Evolutionary conservation across 2,329 filamentous ascomycete genomes (phyloP).

Genomic region (Pyrenophora teres): DNA sequence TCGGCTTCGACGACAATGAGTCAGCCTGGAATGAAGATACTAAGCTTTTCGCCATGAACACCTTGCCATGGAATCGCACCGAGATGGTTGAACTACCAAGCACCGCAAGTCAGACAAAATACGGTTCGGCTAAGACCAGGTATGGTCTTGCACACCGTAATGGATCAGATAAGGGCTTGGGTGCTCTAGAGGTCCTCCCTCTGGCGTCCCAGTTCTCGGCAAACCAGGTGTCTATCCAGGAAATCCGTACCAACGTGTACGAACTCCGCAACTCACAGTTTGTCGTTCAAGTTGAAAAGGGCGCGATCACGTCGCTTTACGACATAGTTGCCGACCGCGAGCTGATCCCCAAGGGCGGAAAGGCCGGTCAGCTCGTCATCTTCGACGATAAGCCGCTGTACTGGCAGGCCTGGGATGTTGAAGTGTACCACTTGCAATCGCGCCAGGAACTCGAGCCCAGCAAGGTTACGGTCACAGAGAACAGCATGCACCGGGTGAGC

Average conservation of each 20-base stretch:
- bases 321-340: slow-evolving; percentile 77
- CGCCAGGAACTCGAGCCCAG: slow-evolving; percentile 73
- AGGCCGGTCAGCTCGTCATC: slow-evolving; percentile 89
- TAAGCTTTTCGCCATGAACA: slow-evolving; percentile 74
- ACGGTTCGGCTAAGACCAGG: slow-evolving; percentile 27
- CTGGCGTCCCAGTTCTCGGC: slow-evolving; percentile 33
- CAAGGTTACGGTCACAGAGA: slow-evolving; percentile 72
- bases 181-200: slow-evolving; percentile 47
- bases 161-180: slow-evolving; percentile 37
- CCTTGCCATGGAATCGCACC: slow-evolving; percentile 80
- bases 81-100: slow-evolving; percentile 70
- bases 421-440: slow-evolving; percentile 91
- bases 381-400: slow-evolving; percentile 97
- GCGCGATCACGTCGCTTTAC: slow-evolving; percentile 81
- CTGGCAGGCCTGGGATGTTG: slow-evolving; percentile 98
- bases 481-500: slow-evolving; percentile 75
- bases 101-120: slow-evolving; percentile 33
- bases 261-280: slow-evolving; percentile 80
- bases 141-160: slow-evolving; percentile 52
- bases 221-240: slow-evolving; percentile 53
- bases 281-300: slow-evolving; percentile 71
- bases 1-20: slow-evolving; percentile 64
- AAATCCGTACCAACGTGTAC: slow-evolving; percentile 66
- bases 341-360: slow-evolving; percentile 70
- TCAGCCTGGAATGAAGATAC: slow-evolving; percentile 48